Evolutionary conservation across 805 yeast species (phyloP).

Genomic region (Citeromyces nyonsensis): DNA sequence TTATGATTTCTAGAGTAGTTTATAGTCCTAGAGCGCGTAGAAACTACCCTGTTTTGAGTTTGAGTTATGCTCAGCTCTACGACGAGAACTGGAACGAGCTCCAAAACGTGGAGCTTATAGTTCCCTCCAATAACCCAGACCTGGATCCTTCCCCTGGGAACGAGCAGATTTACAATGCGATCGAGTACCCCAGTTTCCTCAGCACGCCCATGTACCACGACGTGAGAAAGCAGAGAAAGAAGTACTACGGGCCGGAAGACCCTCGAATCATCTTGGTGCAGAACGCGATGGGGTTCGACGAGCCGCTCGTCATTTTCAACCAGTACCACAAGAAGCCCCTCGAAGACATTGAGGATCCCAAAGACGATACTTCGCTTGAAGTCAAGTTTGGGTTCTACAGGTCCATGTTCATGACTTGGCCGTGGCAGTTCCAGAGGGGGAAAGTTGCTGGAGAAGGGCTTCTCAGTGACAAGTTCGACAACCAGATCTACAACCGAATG

Average conservation of each 20-base stretch:
- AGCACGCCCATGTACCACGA: conserved; percentile 1
- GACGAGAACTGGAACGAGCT: conserved; percentile 22
- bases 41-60: conserved; percentile 2
- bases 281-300: conserved; percentile 15
- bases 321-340: background rate
- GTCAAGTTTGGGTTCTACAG: conserved; percentile 2
- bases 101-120: background rate
- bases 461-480: too few species aligned
- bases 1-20: conserved; percentile 19
- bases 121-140: background rate
- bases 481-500: background rate
- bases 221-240: conserved; percentile 1
- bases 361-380: background rate
- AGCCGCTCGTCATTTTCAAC: conserved; percentile 22
- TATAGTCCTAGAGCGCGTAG: conserved; percentile 9
- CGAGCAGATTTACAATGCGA: background rate
- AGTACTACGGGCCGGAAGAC: conserved; percentile 22
- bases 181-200: conserved; percentile 2
- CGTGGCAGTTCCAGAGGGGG: conserved; percentile 4
- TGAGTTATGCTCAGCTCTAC: conserved; percentile 15
- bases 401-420: conserved; percentile 6
- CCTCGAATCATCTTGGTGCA: conserved; percentile 16
- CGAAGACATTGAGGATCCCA: conserved; percentile 6
- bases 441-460: background rate
- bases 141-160: background rate